A percentile compares a stretch with the other conserved stretches of the same genome.
phyloP scores from a whole-genome alignment of 1,284 basidiomycete species.

The Wolfiporia cocos region DNA sequence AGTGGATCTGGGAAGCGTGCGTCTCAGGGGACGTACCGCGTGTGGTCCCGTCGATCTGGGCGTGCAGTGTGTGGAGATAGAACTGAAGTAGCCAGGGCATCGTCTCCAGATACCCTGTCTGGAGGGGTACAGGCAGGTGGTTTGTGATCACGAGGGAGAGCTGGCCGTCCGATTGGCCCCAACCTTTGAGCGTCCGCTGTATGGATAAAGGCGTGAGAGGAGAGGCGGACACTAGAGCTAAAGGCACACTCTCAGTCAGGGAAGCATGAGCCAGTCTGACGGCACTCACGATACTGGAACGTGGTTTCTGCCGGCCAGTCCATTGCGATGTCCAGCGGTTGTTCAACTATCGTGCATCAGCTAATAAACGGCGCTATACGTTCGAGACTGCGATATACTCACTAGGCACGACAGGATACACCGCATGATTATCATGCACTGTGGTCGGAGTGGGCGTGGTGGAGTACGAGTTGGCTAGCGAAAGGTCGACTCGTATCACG shows the following conservation, averaged over 20 bases:
- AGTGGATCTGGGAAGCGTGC: not conserved
- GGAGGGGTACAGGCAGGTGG: constrained; percentile 40
- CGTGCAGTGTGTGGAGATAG: constrained; percentile 76
- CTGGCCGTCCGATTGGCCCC: constrained; percentile 71
- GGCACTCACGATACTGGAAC: constrained; percentile 52
- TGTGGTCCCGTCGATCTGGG: constrained; percentile 31
- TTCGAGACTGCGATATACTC: no score
- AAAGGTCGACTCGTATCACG: constrained; percentile 41
- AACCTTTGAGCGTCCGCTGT: constrained; percentile 67
- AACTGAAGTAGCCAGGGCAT: constrained; percentile 93
- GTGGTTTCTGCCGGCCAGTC: constrained; percentile 43
- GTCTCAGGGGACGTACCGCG: constrained; percentile 35
- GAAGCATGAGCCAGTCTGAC: not conserved
- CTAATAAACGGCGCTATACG: no score
- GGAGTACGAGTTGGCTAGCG: constrained; percentile 33
- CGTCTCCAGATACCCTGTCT: constrained; percentile 80
- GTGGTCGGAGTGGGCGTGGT: constrained; percentile 45
- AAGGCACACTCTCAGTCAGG: not conserved
- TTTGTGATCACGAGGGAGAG: constrained; percentile 73
- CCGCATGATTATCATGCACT: constrained; percentile 28
- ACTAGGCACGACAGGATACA: no score
- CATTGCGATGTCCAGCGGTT: constrained; percentile 46
- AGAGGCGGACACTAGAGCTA: constrained; percentile 23
- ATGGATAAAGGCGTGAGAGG: constrained; percentile 46
- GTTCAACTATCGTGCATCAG: no score